Percentiles rank a stretch among this genome's conserved stretches.
phyloP scores from a whole-genome alignment of 352 stramenopile genomes.

The Phytophthora foliorum region DNA sequence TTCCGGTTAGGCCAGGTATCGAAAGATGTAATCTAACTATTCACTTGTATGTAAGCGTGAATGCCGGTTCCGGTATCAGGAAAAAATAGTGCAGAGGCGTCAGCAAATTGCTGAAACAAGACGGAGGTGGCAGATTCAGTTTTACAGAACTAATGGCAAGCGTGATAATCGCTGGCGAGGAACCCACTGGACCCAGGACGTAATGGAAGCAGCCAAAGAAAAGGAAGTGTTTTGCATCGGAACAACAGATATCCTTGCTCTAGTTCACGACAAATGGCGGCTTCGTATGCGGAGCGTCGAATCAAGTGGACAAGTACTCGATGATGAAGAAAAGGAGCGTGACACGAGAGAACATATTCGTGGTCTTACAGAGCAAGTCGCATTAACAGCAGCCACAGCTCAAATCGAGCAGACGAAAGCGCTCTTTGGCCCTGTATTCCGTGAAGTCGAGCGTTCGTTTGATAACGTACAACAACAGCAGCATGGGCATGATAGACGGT shows the following conservation, averaged over 20 bases:
- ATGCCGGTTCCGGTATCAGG: slow-evolving; percentile 57
- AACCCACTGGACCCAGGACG: slow-evolving; percentile 51
- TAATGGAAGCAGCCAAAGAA: slow-evolving; percentile 59
- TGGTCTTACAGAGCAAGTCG: slow-evolving; percentile 57
- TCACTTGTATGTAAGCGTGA: slow-evolving; percentile 54
- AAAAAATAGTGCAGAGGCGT: slow-evolving; percentile 40
- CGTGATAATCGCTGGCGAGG: slow-evolving; percentile 64
- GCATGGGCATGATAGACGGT: slow-evolving; percentile 25
- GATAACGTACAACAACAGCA: slow-evolving; percentile 51
- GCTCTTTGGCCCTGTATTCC: slow-evolving; percentile 76
- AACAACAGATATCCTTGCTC: slow-evolving; percentile 59
- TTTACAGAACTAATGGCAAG: slow-evolving; percentile 69
- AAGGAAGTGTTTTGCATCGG: slow-evolving; percentile 63
- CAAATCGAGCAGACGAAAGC: slow-evolving; percentile 70
- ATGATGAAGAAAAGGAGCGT: slow-evolving; percentile 38
- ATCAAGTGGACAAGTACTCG: slow-evolving; percentile 1
- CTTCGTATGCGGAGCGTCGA: slow-evolving; percentile 29
- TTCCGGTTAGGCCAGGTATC: neutral
- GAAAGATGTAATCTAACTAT: neutral
- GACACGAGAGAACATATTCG: slow-evolving; percentile 41
- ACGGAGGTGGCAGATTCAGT: slow-evolving; percentile 59
- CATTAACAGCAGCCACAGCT: slow-evolving; percentile 47
- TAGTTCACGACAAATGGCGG: slow-evolving; percentile 64
- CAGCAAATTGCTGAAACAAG: slow-evolving; percentile 60
- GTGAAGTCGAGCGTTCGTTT: slow-evolving; percentile 59